Conservation (phyloP, 108 stramenopile genomes). For the Stephanodiscus triporus region DNA sequence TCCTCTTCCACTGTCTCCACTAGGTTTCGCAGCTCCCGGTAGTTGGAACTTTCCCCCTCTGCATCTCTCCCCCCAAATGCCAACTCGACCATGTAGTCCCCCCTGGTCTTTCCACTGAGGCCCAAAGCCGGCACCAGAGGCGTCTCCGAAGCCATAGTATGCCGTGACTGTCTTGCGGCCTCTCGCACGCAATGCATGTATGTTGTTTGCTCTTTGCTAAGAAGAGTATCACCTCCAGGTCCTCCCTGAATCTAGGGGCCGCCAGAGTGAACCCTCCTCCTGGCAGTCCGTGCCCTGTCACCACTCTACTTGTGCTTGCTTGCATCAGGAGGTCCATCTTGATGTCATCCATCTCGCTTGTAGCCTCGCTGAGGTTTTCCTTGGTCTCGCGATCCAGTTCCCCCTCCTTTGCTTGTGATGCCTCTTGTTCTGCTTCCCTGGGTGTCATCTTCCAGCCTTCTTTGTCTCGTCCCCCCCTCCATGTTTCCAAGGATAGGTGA, state of each 20-base stretch:
- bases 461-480: background rate
- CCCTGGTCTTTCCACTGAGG: background rate
- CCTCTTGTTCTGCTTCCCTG: background rate
- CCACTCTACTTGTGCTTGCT: background rate
- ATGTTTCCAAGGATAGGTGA: background rate
- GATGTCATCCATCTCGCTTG: background rate
- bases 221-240: too few species aligned
- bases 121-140: background rate
- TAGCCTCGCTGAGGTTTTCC: background rate
- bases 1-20: conserved; percentile 2
- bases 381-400: too few species aligned
- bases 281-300: too few species aligned
- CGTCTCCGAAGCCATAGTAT: conserved; percentile 1
- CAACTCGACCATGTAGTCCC: background rate
- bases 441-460: conserved; percentile 1
- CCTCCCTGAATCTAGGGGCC: too few species aligned
- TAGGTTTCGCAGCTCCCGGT: background rate
- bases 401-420: too few species aligned
- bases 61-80: background rate
- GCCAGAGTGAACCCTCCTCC: too few species aligned
- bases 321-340: background rate
- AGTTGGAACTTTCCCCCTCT: background rate
- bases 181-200: too few species aligned
- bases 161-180: too few species aligned
- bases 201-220: too few species aligned